Evolutionary conservation across 1,284 basidiomycete species (phyloP), one percentile per base, ranked within the genome.

Genomic region (Rhodotorula sp.): DNA sequence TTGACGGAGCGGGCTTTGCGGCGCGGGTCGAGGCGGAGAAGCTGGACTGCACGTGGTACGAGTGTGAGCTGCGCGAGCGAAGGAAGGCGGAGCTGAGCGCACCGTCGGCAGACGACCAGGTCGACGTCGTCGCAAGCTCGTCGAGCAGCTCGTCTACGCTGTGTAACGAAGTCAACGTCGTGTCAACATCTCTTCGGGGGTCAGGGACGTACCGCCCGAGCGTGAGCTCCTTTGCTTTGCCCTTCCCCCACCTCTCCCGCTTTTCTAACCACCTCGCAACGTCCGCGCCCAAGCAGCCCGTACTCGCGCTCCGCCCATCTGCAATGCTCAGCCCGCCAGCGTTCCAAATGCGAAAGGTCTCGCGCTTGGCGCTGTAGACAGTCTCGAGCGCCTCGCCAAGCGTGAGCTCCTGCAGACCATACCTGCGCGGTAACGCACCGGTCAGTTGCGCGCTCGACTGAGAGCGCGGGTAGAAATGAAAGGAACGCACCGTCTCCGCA

Each of bases 281-380:
- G 70, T 90, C 88, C 32, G 84, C 81, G 1, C 92, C 92, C 2
- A 94, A 83, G 78, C 89, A 92, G 0, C 90, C 90, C 0, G 84
- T 27, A 13, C 27, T 29, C 27, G 27, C 50, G 51, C 51, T 19
- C 19, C 17, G 27, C 17, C 27, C 29, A 21, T 9, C 46, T 17
- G 51, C n/a, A 7, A 15, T 21, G 5, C 15, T 19, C 29, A 17
- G 6, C n/a, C 6, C 29, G 29, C n/a, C 32, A 3, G n/a, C 25
- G 44, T 34, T 29, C 73, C 73, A 72, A 8, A 50, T 7, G 21
- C 48, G 25, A 39, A 65, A 67, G 12, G 6, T 57, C 6, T 72
- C 67, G n/a, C 44, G 32, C 21, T 25, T n/a, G 4, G n/a, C 19
- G 29, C 41, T 67, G 54, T 37, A 83, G 22, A 86, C 84, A 25